A percentile compares a stretch with the other conserved stretches of the same genome.
Conservation (phyloP, 495 filamentous ascomycete species). For the Extremus antarcticus region DNA sequence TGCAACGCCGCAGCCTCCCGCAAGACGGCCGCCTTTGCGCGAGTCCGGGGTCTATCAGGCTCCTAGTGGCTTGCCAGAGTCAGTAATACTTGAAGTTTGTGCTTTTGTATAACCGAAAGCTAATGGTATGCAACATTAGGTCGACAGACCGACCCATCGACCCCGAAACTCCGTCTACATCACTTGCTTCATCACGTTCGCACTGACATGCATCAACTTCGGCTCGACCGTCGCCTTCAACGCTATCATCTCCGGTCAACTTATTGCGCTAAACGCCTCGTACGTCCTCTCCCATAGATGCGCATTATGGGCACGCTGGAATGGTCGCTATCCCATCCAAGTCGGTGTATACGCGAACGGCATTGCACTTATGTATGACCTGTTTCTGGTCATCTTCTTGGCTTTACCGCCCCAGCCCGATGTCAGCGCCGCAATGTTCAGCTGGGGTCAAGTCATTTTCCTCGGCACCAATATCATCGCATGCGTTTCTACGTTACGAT, state of each 20-base stretch:
- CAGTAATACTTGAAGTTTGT: slow-evolving; percentile 15
- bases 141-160: slow-evolving; percentile 30
- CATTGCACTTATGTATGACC: slow-evolving; percentile 32
- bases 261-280: slow-evolving; percentile 37
- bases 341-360: slow-evolving; percentile 34
- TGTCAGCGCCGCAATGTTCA: background rate
- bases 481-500: background rate
- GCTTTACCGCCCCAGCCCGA: slow-evolving; percentile 39
- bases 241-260: slow-evolving; percentile 38
- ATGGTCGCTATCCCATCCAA: slow-evolving; percentile 34
- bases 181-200: slow-evolving; percentile 19
- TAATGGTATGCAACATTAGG: too few species aligned
- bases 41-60: slow-evolving; percentile 47
- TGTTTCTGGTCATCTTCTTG: slow-evolving; percentile 41
- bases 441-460: slow-evolving; percentile 5
- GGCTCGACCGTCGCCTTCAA: slow-evolving; percentile 38
- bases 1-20: slow-evolving; percentile 1
- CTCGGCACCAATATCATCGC: background rate
- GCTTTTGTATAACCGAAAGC: too few species aligned
- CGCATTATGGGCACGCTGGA: slow-evolving; percentile 28
- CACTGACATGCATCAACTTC: slow-evolving; percentile 29
- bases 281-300: slow-evolving; percentile 42
- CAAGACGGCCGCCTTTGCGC: slow-evolving; percentile 34
- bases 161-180: slow-evolving; percentile 42
- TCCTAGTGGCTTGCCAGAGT: slow-evolving; percentile 41